phyloP scores from a whole-genome alignment of 805 yeast genomes.

The Hanseniaspora nectarophila region DNA sequence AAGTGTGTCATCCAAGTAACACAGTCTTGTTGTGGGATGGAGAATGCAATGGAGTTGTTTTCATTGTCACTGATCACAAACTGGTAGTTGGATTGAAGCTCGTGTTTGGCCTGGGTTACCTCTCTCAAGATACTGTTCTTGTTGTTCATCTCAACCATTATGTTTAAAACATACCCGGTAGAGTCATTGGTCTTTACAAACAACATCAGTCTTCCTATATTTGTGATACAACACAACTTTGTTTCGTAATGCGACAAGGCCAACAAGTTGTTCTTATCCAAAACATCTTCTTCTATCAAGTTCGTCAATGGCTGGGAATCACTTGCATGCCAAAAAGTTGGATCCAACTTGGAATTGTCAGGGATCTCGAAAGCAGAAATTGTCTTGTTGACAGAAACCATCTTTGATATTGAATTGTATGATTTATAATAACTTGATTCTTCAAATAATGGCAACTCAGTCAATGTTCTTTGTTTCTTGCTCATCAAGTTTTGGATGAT shows the following conservation, averaged over 20 bases:
- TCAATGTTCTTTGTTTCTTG: background rate
- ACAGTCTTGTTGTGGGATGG: conserved; percentile 42
- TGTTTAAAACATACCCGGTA: conserved; percentile 34
- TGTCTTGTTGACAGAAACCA: background rate
- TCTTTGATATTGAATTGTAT: background rate
- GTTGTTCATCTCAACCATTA: conserved; percentile 45
- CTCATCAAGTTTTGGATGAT: background rate
- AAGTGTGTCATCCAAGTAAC: conserved; percentile 43
- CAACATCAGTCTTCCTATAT: conserved; percentile 50
- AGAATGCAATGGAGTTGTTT: conserved; percentile 43
- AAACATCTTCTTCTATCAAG: background rate
- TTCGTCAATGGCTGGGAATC: background rate
- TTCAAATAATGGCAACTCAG: conserved; percentile 10
- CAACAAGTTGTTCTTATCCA: background rate
- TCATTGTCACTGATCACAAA: conserved; percentile 38
- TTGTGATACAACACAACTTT: conserved; percentile 47
- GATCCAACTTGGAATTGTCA: background rate
- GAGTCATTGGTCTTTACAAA: conserved; percentile 31
- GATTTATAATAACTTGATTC: background rate
- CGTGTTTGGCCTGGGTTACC: conserved; percentile 32
- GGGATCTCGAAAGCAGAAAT: conserved; percentile 1
- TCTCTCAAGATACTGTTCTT: conserved; percentile 49
- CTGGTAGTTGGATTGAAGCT: conserved; percentile 31
- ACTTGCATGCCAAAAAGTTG: background rate
- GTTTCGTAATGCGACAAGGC: conserved; percentile 26